These are phyloP conservation scores for Schizopora paradoxa DNA, from an alignment of 1,284 basidiomycete species.

Conservation along the genomic window DNA sequence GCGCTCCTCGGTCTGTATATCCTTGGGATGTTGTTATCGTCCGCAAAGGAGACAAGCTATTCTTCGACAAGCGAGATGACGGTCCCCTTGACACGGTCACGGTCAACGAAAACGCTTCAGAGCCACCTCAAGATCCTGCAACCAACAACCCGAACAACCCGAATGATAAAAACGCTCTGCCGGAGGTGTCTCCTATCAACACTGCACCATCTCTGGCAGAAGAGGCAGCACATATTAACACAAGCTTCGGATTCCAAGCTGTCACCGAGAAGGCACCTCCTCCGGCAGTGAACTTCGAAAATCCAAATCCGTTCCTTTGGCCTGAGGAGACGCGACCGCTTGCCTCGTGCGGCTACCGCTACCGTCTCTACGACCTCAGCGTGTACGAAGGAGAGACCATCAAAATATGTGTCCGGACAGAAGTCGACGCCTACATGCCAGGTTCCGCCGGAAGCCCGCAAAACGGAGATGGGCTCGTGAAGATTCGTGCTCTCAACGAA, in stretches of 20 bases:
- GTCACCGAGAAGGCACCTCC: constrained; percentile 72
- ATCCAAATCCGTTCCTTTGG: constrained; percentile 95
- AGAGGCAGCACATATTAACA: constrained; percentile 99
- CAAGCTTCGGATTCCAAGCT: constrained; percentile 97
- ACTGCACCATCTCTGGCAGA: constrained; percentile 90
- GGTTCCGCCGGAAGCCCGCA: constrained; percentile 61
- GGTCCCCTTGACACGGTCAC: constrained; percentile 97
- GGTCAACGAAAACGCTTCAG: constrained; percentile 97
- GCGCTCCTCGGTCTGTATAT: constrained; percentile 90
- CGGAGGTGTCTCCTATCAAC: constrained; percentile 81
- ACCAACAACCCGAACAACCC: constrained; percentile 75
- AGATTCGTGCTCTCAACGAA: constrained; percentile 95
- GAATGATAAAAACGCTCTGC: constrained; percentile 53
- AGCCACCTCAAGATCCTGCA: constrained; percentile 86
- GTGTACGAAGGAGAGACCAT: constrained; percentile 88
- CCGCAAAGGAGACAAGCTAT: constrained; percentile 89
- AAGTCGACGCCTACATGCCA: constrained; percentile 87
- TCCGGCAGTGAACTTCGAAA: constrained; percentile 63
- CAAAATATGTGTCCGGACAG: constrained; percentile 90
- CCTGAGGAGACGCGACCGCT: constrained; percentile 92
- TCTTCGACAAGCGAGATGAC: constrained; percentile 97
- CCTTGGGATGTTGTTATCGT: constrained; percentile 99
- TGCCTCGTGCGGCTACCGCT: constrained; percentile 94
- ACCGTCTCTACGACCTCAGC: constrained; percentile 93
- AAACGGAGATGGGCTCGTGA: constrained; percentile 77